Base-by-base conservation (phyloP, 1,139 yeast genomes). In the Blastobotrys raffinosifermentans region DNA sequence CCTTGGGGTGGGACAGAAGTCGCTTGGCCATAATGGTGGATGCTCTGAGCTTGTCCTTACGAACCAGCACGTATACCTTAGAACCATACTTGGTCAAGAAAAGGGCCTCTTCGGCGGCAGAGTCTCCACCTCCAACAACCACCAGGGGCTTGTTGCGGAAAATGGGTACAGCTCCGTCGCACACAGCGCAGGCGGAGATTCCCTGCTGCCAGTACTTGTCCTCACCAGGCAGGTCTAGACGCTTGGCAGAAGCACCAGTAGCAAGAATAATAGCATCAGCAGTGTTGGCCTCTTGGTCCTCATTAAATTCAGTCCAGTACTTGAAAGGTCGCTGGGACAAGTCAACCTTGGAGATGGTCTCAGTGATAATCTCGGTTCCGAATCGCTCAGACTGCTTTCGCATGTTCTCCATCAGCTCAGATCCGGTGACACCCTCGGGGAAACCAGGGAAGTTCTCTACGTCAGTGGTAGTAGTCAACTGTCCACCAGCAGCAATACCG, bases 401-500 rank as follows among this genome's bases (percentile, higher is more conserved):
- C 98, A 91, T 91, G 58, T 77, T 74, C 45, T 89, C 96, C 94
- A 91, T 93, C 55, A 91, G 75, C 41, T 75, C 81, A 27, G 86
- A 63, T 48, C 98, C 98, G 41, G 78, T 74, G 57, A 91, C 75
- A n/a, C 95, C 98, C 34, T 78, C 76, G 41, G 98, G 97, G 75
- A 91, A 91, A 40, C 98, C 98, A 26, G 98, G 98, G 73, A 89
- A 91, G 70, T 91, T 91, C 66, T 91, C 98, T 37, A 62, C 57
- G 19, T 91, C 98, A 13, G 98, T 91, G 47, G 98, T 91, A 49
- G 98, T 91, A 49, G 98, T 91, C 55, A 91, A 74, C 68, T 91
- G 98, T 46, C 98, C 98, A 53, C 98, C 98, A 20, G 98, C 96
- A 35, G 98, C 98, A 52, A 89, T 77, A 48, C 97, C 98, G 63